phyloP scores from a whole-genome alignment of 1,139 yeast species.

The Candida dubliniensis region DNA sequence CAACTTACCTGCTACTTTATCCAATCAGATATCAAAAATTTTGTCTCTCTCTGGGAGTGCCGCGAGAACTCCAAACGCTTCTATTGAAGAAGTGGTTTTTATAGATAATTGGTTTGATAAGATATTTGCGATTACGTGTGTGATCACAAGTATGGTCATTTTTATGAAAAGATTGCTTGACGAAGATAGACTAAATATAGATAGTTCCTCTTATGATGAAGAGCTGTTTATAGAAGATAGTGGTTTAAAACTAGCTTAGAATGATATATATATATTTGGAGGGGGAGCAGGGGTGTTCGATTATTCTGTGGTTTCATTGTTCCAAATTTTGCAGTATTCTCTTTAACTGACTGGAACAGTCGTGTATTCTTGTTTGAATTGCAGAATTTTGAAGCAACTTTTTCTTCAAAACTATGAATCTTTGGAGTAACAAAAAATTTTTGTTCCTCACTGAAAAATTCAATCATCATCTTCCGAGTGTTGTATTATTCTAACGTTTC shows the following conservation, averaged over 20 bases:
- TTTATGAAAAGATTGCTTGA: conserved; percentile 22
- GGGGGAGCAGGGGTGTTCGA: conserved; percentile 18
- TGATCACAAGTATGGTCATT: conserved; percentile 52
- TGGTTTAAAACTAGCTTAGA: conserved; percentile 13
- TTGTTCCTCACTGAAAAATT: conserved; percentile 1
- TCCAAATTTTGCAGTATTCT: no score
- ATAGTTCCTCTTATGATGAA: conserved; percentile 29
- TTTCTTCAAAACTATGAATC: background rate
- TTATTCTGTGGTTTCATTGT: no score
- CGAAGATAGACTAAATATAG: conserved; percentile 16
- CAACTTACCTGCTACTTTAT: conserved; percentile 64
- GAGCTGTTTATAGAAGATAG: conserved; percentile 20
- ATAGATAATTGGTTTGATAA: conserved; percentile 83
- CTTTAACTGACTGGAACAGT: background rate
- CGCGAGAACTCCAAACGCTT: conserved; percentile 19
- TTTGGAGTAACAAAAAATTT: background rate
- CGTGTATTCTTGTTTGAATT: background rate
- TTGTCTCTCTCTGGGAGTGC: conserved; percentile 41
- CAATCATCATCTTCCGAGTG: background rate
- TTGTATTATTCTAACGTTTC: background rate
- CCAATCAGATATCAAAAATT: conserved; percentile 48
- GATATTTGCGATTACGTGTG: conserved; percentile 60
- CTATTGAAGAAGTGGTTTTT: conserved; percentile 49
- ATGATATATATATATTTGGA: conserved; percentile 23
- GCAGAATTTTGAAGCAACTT: background rate